Base-by-base conservation (phyloP, 257 asterid species). In the Mentha longifolia region DNA sequence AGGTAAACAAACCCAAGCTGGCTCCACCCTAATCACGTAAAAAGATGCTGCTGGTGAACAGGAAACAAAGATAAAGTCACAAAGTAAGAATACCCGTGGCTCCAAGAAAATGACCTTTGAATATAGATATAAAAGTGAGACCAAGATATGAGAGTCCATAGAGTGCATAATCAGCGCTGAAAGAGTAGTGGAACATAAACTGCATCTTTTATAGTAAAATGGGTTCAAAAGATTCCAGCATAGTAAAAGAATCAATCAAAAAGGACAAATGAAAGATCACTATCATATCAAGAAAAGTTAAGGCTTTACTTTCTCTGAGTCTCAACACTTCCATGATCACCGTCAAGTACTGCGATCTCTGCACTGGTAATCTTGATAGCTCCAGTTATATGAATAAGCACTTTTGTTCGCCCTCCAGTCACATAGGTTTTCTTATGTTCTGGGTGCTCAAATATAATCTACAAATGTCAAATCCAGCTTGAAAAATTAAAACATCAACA, bases 401-500 rank as follows among this genome's bases (percentile, higher is more conserved):
- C 85, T 85, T 80, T 95, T 20, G 94, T 85, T 56, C 97, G 84
- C 54, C 98, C 98, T 61, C 99, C 97, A 81, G 99, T 92, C 22
- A 77, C 89, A 82, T 84, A 92, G 65, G 75, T 69, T 71, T 81
- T 88, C 88, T 85, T 92, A 76, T 88, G 76, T 77, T 95, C 98
- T 31, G 91, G 83, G 63, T 86, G 84, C 59, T 86, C 92, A 71
- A 92, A 84, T 77, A 80, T 75, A 80, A 92, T 81, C 99, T 95
- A 71, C 68, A 75, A 75, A 55, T 16, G 63, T 42, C 41, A 45
- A 63, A 12, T 43, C 22, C 43, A 72, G 63, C 55, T 17, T 55
- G 65, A 69, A 67, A 65, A 8, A 28, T 79, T 35, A 82, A n/a
- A 46, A 70, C 65, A 64, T 50, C 61, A 22, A 66, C 52, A 13